Evolutionary conservation across 2,329 filamentous ascomycete species (phyloP).

Genomic region (Aspergillus carbonarius): DNA sequence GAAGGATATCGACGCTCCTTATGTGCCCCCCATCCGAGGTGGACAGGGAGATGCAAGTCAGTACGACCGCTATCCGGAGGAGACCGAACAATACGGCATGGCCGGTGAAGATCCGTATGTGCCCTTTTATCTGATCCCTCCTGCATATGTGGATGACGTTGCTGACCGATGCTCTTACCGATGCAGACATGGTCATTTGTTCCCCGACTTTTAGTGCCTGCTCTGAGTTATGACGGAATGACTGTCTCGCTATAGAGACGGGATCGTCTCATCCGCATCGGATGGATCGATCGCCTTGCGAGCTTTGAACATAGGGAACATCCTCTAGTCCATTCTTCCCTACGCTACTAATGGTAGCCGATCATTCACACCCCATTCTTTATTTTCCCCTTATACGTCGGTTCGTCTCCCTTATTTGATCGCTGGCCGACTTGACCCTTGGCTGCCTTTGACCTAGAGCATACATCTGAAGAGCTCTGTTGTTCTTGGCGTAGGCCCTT

Average conservation of each 20-base stretch:
- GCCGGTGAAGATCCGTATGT: constrained; percentile 83
- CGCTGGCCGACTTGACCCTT: constrained; percentile 21
- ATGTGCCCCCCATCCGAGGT: constrained; percentile 91
- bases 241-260: constrained; percentile 21
- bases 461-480: neutral
- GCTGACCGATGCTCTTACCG: constrained; percentile 1
- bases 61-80: constrained; percentile 97
- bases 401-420: constrained; percentile 16
- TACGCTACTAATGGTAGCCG: neutral
- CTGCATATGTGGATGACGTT: constrained; percentile 4
- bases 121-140: neutral
- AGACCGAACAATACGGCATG: constrained; percentile 86
- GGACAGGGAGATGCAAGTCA: constrained; percentile 94
- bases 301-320: neutral
- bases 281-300: neutral
- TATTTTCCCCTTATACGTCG: constrained; percentile 3
- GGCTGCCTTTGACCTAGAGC: constrained; percentile 3
- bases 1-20: constrained; percentile 97
- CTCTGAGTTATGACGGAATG: constrained; percentile 35
- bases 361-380: constrained; percentile 1
- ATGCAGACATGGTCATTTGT: constrained; percentile 68
- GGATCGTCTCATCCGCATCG: constrained; percentile 2
- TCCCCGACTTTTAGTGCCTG: constrained; percentile 66
- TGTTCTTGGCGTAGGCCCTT: constrained; percentile 2
- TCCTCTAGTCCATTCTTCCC: neutral